Percentiles rank a stretch among this genome's conserved stretches.
Conservation (phyloP, 176 grass and related monocot genomes). For the Zea luxurians region DNA sequence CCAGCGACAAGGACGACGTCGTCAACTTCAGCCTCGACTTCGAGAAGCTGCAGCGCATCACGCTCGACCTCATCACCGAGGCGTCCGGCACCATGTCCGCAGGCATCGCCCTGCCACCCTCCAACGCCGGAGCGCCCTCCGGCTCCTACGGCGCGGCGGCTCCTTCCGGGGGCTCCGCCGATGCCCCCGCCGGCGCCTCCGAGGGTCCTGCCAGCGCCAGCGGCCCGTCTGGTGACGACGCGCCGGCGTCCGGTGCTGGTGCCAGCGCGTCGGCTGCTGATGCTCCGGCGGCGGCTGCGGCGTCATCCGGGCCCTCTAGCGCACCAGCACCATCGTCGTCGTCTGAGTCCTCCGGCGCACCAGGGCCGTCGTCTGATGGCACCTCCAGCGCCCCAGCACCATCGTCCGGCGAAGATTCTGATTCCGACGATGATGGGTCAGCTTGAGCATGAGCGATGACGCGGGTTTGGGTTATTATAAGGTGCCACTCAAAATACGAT, state of each 20-base stretch:
- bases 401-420: no score
- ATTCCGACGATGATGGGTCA: not conserved
- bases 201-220: not conserved
- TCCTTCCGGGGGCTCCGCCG: not conserved
- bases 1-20: slow-evolving; percentile 28
- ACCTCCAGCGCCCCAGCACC: not conserved
- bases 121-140: slow-evolving; percentile 17
- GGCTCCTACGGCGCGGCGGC: slow-evolving; percentile 16
- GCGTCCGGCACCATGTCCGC: slow-evolving; percentile 34
- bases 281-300: not conserved
- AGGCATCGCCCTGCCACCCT: slow-evolving; percentile 29
- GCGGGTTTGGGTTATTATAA: not conserved
- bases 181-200: not conserved
- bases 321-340: not conserved
- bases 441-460: not conserved
- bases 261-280: not conserved
- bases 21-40: slow-evolving; percentile 46
- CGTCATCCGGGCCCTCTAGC: not conserved
- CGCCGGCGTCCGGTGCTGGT: not conserved
- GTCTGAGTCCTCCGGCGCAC: not conserved
- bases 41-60: slow-evolving; percentile 47
- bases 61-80: slow-evolving; percentile 46
- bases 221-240: not conserved
- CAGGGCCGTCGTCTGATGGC: not conserved
- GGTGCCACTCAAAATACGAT: not conserved